Evolutionary conservation across 352 stramenopile species (phyloP).

Genomic region (Phytophthora chlamydospora): DNA sequence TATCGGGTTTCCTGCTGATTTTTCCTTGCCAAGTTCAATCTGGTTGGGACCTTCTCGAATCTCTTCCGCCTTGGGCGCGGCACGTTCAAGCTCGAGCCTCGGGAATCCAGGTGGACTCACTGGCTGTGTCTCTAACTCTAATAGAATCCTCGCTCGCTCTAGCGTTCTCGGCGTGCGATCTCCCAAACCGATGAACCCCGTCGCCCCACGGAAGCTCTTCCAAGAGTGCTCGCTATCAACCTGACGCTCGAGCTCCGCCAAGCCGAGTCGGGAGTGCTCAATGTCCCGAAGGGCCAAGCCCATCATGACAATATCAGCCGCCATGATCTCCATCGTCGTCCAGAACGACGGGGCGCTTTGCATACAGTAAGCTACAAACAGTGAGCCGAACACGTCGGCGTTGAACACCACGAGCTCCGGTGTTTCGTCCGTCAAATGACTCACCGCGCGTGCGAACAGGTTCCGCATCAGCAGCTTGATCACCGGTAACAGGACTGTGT

Average conservation of each 20-base stretch:
- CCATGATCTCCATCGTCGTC: constrained; percentile 10
- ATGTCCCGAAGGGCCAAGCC: constrained; percentile 1
- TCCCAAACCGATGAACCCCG: too few species aligned
- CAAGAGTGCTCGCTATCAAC: too few species aligned
- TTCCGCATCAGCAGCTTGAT: constrained; percentile 8
- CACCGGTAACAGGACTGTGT: background rate
- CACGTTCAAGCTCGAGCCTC: too few species aligned
- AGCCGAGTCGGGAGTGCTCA: background rate
- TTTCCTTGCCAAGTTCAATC: too few species aligned
- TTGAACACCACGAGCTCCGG: constrained; percentile 5
- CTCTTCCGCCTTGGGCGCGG: too few species aligned
- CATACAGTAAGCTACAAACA: constrained; percentile 13
- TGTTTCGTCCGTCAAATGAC: constrained; percentile 7
- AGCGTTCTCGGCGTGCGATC: too few species aligned
- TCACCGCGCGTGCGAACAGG: constrained; percentile 1
- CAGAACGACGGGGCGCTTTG: constrained; percentile 15
- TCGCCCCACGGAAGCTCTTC: too few species aligned
- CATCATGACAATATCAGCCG: constrained; percentile 3
- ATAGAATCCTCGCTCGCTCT: too few species aligned
- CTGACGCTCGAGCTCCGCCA: background rate
- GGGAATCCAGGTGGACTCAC: too few species aligned
- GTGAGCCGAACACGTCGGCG: constrained; percentile 4
- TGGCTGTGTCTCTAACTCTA: too few species aligned
- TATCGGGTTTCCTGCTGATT: too few species aligned
- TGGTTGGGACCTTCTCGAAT: too few species aligned